Evolutionary conservation across 129 eudicot species (phyloP).

Genomic region (Oenanthe sinensis): DNA sequence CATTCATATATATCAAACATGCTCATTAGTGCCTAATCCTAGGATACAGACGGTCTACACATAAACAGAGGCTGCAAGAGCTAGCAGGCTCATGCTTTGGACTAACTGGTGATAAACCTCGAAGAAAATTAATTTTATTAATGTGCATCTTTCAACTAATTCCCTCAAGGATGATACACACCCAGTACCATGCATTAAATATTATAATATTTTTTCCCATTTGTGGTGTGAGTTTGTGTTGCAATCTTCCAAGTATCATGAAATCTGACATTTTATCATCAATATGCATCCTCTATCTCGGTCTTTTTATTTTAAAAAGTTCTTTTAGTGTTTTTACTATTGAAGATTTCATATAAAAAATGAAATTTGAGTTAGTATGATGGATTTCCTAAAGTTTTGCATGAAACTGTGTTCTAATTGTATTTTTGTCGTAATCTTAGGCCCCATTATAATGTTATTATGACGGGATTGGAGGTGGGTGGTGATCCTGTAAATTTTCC

Average conservation of each 20-base stretch:
- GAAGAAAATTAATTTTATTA: too few species aligned
- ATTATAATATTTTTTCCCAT: background rate
- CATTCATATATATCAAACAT: background rate
- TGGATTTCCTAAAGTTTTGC: background rate
- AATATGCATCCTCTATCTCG: background rate
- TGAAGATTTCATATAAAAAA: background rate
- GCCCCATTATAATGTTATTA: constrained; percentile 80
- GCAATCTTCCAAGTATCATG: background rate
- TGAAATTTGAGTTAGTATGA: background rate
- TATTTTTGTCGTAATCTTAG: constrained; percentile 31
- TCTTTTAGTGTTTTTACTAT: background rate
- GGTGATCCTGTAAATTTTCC: constrained; percentile 54
- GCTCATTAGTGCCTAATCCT: background rate
- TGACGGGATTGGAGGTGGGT: constrained; percentile 74
- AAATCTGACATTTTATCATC: background rate
- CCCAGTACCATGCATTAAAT: background rate
- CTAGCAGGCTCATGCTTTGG: background rate
- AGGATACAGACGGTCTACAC: background rate
- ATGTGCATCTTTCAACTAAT: too few species aligned
- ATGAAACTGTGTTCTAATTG: constrained; percentile 10
- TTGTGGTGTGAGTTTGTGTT: background rate
- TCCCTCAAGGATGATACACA: background rate
- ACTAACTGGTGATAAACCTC: background rate
- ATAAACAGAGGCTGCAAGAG: background rate
- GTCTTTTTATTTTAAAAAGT: background rate